Conservation (phyloP, 2,329 filamentous ascomycete species). For the Lecanicillium sp. region DNA sequence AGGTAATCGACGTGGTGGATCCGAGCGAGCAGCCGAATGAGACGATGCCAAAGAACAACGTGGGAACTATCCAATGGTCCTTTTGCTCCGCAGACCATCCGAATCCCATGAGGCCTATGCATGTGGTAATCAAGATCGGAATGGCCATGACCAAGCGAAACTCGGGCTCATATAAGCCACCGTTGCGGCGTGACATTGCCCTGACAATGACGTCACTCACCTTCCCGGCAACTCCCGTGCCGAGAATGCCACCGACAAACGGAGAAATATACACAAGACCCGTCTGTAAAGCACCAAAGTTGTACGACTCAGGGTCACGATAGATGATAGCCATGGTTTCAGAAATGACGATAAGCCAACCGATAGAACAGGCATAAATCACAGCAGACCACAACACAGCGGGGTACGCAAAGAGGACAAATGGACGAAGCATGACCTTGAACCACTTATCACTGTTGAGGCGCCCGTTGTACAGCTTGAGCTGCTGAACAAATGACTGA, state of each 20-base stretch:
- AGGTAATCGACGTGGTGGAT: slow-evolving; percentile 87
- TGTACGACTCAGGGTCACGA: slow-evolving; percentile 59
- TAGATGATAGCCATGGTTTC: slow-evolving; percentile 81
- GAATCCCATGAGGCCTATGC: slow-evolving; percentile 86
- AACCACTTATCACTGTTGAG: slow-evolving; percentile 73
- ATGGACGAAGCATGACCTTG: slow-evolving; percentile 68
- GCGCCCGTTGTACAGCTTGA: slow-evolving; percentile 71
- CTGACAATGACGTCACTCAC: slow-evolving; percentile 80
- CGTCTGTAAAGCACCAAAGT: slow-evolving; percentile 73
- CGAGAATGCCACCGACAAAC: slow-evolving; percentile 80
- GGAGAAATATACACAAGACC: slow-evolving; percentile 86
- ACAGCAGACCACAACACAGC: slow-evolving; percentile 81
- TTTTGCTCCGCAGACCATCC: slow-evolving; percentile 79
- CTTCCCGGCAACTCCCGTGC: slow-evolving; percentile 85
- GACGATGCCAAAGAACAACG: slow-evolving; percentile 84
- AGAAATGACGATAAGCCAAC: slow-evolving; percentile 92
- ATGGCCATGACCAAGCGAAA: slow-evolving; percentile 84
- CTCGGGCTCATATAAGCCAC: slow-evolving; percentile 92
- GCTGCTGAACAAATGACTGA: slow-evolving; percentile 65
- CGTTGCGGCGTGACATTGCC: slow-evolving; percentile 75
- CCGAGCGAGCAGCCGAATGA: slow-evolving; percentile 89
- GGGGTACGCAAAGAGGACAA: slow-evolving; percentile 82
- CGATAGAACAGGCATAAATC: slow-evolving; percentile 80
- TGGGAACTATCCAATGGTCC: slow-evolving; percentile 85
- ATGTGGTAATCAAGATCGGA: slow-evolving; percentile 70